Evolutionary conservation across 352 stramenopile genomes (phyloP).

Genomic region (Elongisporangium undulatum): DNA sequence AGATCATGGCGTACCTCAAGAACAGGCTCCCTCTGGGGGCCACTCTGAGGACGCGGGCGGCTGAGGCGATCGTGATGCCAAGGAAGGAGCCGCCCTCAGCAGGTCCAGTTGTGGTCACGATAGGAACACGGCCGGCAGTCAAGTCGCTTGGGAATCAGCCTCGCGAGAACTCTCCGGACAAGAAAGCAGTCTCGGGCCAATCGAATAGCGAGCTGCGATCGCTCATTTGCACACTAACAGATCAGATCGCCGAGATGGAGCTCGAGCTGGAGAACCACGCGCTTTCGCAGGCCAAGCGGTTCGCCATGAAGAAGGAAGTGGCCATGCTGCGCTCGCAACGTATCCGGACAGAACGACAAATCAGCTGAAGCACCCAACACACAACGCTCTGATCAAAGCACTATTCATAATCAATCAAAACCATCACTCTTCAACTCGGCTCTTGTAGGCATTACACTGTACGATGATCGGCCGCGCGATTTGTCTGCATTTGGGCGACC

Average conservation of each 20-base stretch:
- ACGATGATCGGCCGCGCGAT: neutral
- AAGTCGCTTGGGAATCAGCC: neutral
- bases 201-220: neutral
- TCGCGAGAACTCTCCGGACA: neutral
- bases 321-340: slow-evolving; percentile 59
- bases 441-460: neutral
- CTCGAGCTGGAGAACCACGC: slow-evolving; percentile 54
- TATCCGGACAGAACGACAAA: slow-evolving; percentile 45
- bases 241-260: slow-evolving; percentile 52
- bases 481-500: neutral
- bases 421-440: neutral
- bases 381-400: neutral
- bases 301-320: slow-evolving; percentile 81
- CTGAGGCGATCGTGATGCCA: neutral
- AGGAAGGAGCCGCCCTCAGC: slow-evolving; percentile 1
- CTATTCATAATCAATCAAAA: slow-evolving; percentile 1
- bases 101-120: neutral
- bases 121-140: neutral
- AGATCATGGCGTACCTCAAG: slow-evolving; percentile 74
- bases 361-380: slow-evolving; percentile 4
- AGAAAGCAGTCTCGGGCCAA: neutral
- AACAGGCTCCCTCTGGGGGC: slow-evolving; percentile 63
- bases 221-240: neutral
- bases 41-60: slow-evolving; percentile 10
- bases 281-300: slow-evolving; percentile 68